Conservation (phyloP, 768 basidiomycete genomes). For the Termitomyces sp. region DNA sequence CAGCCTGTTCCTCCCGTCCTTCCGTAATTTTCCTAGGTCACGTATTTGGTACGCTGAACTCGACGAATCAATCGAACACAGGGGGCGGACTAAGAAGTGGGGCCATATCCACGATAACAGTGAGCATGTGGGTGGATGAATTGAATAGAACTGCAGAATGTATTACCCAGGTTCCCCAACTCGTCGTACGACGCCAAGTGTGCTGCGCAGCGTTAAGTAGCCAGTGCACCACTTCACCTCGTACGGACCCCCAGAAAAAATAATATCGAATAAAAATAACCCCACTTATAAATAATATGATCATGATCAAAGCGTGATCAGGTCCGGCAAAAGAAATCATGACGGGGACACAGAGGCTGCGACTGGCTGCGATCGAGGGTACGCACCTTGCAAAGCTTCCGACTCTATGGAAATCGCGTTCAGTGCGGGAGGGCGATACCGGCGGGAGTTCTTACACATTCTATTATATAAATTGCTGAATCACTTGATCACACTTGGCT, state of each 20-base stretch:
- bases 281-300: background rate
- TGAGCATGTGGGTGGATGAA: background rate
- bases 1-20: background rate
- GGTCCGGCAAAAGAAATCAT: background rate
- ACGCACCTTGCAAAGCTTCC: background rate
- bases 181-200: background rate
- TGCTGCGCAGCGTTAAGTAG: background rate
- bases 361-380: background rate
- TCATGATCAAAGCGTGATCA: background rate
- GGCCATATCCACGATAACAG: background rate
- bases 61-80: background rate
- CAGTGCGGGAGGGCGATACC: constrained; percentile 1
- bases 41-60: background rate
- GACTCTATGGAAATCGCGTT: background rate
- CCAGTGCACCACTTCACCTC: background rate
- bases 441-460: background rate
- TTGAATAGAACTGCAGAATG: background rate
- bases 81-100: background rate
- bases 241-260: background rate
- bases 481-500: constrained; percentile 1
- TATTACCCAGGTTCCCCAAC: background rate
- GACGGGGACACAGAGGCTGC: too few species aligned
- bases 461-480: background rate
- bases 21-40: background rate
- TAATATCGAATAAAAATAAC: background rate